Conservation (phyloP, 371 early-diverging fungal species). For the Amoeboaphelidium occidentale region DNA sequence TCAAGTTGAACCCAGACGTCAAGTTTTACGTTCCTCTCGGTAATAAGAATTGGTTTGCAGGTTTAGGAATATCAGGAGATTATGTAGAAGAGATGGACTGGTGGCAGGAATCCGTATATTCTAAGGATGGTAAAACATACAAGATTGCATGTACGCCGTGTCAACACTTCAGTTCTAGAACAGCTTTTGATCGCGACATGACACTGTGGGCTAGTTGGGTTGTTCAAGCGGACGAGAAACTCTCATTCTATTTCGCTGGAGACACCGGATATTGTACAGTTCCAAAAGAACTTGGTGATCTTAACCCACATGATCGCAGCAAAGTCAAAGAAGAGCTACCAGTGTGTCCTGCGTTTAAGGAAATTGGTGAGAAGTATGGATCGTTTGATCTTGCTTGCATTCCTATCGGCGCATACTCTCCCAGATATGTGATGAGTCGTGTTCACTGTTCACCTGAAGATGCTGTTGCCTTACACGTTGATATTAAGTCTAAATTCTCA, state of each 20-base stretch:
- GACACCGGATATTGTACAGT: constrained; percentile 31
- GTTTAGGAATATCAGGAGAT: constrained; percentile 16
- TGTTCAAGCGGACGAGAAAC: not conserved
- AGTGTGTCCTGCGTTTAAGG: constrained; percentile 50
- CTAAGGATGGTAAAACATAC: constrained; percentile 5
- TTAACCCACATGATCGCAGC: constrained; percentile 7
- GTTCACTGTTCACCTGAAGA: constrained; percentile 50
- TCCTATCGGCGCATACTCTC: constrained; percentile 58
- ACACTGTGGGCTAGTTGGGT: constrained; percentile 39
- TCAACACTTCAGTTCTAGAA: constrained; percentile 48
- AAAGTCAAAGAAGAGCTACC: constrained; percentile 19
- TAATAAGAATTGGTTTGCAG: constrained; percentile 30
- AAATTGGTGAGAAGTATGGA: constrained; percentile 40
- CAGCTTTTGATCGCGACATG: constrained; percentile 28
- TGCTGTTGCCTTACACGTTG: constrained; percentile 44
- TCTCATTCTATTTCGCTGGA: constrained; percentile 11
- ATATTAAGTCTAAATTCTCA: constrained; percentile 29
- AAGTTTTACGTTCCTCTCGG: constrained; percentile 45
- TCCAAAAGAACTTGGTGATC: constrained; percentile 20
- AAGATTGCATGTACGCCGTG: constrained; percentile 36
- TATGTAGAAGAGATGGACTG: constrained; percentile 41
- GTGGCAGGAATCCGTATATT: constrained; percentile 6
- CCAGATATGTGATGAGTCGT: constrained; percentile 34
- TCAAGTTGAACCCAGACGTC: constrained; percentile 9
- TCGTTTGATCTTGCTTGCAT: constrained; percentile 43